Conservation (phyloP, 371 early-diverging fungal species). For the Apophysomyces trapeziformis region DNA sequence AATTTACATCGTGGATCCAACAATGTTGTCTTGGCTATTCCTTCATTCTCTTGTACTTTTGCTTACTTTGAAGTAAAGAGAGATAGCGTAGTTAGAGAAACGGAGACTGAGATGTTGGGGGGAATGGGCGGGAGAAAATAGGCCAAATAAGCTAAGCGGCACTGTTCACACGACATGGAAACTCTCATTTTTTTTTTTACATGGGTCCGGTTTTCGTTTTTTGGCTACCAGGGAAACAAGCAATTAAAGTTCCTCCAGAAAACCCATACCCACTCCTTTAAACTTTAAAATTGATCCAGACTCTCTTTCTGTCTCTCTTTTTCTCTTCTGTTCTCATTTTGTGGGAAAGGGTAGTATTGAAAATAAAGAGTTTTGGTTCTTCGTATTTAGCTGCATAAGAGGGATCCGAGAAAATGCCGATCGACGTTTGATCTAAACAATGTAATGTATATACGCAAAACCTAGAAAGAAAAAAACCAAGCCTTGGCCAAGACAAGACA, state of each 20-base stretch:
- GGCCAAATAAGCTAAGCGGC: neutral
- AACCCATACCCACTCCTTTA: neutral
- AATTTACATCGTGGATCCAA: conserved; percentile 1
- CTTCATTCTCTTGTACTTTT: too few species aligned
- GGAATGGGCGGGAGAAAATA: too few species aligned
- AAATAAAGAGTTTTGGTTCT: neutral
- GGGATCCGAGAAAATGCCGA: too few species aligned
- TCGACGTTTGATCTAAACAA: too few species aligned
- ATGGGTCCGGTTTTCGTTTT: neutral
- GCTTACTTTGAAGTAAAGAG: neutral
- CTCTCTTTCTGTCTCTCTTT: neutral
- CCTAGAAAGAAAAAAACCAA: neutral
- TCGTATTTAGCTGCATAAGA: neutral
- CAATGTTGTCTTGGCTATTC: too few species aligned
- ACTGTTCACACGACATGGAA: neutral
- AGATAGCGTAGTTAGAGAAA: neutral
- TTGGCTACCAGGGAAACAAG: conserved; percentile 1
- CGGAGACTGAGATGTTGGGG: too few species aligned
- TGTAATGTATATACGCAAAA: neutral
- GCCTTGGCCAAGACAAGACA: neutral
- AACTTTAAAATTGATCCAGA: conserved; percentile 11
- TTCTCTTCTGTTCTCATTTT: too few species aligned
- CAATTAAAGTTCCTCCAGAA: conserved; percentile 1
- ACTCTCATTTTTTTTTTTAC: too few species aligned
- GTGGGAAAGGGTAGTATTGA: neutral